phyloP scores from a whole-genome alignment of 768 basidiomycete species.

The Tricholoma furcatifolium region DNA sequence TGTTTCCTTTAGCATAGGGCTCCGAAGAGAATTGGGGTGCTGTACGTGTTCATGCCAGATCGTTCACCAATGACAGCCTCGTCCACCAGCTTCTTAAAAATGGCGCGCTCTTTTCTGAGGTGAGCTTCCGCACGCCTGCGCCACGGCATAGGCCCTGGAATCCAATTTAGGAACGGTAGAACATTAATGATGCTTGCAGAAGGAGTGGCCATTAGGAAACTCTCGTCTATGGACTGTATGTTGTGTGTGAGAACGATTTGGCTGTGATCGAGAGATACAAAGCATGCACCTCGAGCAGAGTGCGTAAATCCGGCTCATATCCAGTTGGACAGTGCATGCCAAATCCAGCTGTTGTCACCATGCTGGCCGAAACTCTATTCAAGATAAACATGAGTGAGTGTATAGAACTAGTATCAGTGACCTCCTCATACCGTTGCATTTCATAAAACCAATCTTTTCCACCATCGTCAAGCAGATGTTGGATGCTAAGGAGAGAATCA shows the following conservation, averaged over 20 bases:
- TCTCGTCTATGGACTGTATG: not conserved
- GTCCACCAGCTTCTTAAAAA: not conserved
- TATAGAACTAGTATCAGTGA: too few relatives aligned
- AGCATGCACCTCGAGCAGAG: not conserved
- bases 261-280: not conserved
- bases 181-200: too few relatives aligned
- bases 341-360: not conserved
- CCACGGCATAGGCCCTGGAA: conserved; percentile 6
- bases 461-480: conserved; percentile 1
- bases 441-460: conserved; percentile 4
- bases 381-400: not conserved
- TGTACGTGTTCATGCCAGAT: conserved; percentile 2
- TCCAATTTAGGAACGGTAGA: not conserved
- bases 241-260: not conserved
- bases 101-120: not conserved
- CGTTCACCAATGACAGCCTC: not conserved
- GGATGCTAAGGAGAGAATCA: not conserved
- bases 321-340: conserved; percentile 3
- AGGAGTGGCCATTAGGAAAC: not conserved
- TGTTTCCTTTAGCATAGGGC: not conserved
- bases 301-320: not conserved
- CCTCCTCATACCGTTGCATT: not conserved
- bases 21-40: not conserved
- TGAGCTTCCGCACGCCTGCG: not conserved
- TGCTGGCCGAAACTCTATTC: not conserved